Conservation (phyloP, 2,329 filamentous ascomycete species). For the Diaporthe vexans region DNA sequence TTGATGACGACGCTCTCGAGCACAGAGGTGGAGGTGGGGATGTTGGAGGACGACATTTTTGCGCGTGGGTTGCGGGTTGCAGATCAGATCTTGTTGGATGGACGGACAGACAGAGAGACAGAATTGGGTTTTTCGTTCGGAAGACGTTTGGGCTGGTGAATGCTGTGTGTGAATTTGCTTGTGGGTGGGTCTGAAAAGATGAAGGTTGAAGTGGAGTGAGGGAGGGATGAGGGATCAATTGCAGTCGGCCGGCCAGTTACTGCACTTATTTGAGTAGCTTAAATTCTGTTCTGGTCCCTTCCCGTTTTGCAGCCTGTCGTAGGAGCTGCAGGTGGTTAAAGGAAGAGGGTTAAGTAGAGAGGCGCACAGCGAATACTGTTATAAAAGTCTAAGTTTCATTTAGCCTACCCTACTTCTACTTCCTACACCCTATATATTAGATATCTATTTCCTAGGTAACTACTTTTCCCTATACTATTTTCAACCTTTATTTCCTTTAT, state of each 20-base stretch:
- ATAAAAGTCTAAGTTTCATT: too few species aligned
- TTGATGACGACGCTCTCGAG: conserved; percentile 77
- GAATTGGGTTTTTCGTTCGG: too few species aligned
- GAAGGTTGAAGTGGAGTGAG: not conserved
- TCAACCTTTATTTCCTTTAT: too few species aligned
- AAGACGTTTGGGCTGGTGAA: not conserved
- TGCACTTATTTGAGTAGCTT: conserved; percentile 13
- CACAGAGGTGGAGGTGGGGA: conserved; percentile 77
- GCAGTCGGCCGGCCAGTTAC: not conserved
- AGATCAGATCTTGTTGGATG: not conserved
- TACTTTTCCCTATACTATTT: too few species aligned
- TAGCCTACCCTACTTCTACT: too few species aligned
- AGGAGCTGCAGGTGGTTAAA: conserved; percentile 27
- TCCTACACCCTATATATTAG: too few species aligned
- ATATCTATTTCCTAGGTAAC: too few species aligned
- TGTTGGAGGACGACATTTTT: conserved; percentile 50
- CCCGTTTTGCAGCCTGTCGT: not conserved
- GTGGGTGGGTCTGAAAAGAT: not conserved
- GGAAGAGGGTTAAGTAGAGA: too few species aligned
- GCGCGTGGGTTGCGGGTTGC: not conserved
- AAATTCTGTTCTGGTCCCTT: conserved; percentile 20
- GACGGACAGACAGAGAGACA: too few species aligned
- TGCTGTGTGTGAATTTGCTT: not conserved
- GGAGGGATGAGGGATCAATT: not conserved
- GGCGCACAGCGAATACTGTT: too few species aligned